These are phyloP conservation scores for Diaporthe destruens DNA, from an alignment of 2,329 filamentous ascomycete species.

Conservation along the genomic window DNA sequence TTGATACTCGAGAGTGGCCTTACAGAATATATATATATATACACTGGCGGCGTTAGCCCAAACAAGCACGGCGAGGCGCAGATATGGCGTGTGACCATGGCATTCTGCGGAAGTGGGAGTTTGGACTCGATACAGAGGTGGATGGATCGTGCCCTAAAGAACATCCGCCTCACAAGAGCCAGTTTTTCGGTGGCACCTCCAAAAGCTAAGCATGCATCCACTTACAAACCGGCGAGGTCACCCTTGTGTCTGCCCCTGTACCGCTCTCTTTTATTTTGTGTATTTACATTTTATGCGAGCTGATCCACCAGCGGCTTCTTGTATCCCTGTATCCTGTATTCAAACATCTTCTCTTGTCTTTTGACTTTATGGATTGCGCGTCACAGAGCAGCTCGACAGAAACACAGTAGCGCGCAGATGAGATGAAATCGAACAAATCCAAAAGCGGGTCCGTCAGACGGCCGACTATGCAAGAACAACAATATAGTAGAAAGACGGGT, in stretches of 20 bases:
- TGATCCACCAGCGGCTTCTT: neutral
- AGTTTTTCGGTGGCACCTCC: neutral
- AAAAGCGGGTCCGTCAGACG: neutral
- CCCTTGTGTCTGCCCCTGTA: neutral
- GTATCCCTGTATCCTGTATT: neutral
- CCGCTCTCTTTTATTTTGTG: neutral
- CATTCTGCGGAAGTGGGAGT: neutral
- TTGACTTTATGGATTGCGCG: neutral
- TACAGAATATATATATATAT: neutral
- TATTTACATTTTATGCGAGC: neutral
- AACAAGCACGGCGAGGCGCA: neutral
- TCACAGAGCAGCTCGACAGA: neutral
- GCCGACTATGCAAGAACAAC: slow-evolving; percentile 20
- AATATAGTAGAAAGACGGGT: neutral
- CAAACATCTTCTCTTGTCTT: slow-evolving; percentile 21
- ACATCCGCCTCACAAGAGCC: neutral
- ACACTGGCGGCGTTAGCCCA: neutral
- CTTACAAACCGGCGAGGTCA: no score
- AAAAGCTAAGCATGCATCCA: neutral
- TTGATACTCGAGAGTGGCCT: neutral
- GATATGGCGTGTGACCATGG: neutral
- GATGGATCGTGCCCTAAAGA: neutral
- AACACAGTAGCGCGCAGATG: neutral
- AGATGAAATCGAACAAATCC: slow-evolving; percentile 1
- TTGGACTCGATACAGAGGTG: neutral